A percentile compares a stretch with the other conserved stretches of the same genome.
These are phyloP conservation scores for Corymbia citriodora DNA, from an alignment of 441 rosid genomes.

Conservation along the genomic window DNA sequence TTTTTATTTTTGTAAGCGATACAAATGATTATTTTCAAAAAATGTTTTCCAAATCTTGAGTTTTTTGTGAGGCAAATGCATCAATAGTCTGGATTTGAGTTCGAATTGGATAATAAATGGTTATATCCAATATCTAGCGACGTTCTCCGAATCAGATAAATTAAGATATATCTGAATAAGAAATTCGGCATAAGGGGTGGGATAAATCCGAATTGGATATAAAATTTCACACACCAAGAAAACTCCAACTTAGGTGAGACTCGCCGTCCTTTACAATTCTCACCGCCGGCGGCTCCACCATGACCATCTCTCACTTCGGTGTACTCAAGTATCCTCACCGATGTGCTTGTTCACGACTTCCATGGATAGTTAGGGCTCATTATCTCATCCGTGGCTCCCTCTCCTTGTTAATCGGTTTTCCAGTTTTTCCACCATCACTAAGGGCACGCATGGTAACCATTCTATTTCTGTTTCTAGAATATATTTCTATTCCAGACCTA, in stretches of 20 bases:
- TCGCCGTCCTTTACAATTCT: neutral
- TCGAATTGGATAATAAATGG: neutral
- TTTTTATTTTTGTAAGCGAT: accelerated
- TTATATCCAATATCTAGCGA: neutral
- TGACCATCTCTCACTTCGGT: accelerated
- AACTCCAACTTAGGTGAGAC: too few relatives aligned
- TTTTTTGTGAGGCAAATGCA: accelerated
- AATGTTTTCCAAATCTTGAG: neutral
- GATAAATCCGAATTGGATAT: neutral
- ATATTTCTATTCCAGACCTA: too few relatives aligned
- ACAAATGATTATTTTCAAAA: accelerated
- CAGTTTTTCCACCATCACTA: neutral
- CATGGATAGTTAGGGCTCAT: neutral
- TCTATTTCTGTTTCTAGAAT: too few relatives aligned
- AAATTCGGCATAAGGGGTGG: neutral
- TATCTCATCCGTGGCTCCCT: neutral
- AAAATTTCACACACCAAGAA: neutral
- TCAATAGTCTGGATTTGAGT: accelerated
- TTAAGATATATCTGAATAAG: accelerated
- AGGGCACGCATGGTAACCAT: too few relatives aligned
- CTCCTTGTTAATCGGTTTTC: neutral
- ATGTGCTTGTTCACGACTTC: neutral
- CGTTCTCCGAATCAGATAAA: accelerated
- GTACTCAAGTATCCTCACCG: neutral
- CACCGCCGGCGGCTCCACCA: accelerated